A percentile compares a stretch with the other conserved stretches of the same genome.
Conservation (phyloP, 257 asterid species). For the Agastache rugosa region DNA sequence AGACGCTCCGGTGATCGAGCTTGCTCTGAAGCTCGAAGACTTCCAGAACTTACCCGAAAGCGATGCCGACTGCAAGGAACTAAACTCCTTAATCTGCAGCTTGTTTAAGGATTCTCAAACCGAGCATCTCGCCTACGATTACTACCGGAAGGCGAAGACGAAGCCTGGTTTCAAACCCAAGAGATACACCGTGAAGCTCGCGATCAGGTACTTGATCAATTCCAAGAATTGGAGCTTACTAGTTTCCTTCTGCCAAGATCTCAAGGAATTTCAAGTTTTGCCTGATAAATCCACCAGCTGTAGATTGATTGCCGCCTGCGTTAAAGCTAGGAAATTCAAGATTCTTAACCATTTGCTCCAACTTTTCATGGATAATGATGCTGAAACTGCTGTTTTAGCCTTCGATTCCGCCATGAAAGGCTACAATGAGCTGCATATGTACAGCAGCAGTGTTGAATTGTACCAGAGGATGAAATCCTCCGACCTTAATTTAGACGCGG, state of each 20-base stretch:
- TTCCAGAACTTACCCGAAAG: slow-evolving; percentile 44
- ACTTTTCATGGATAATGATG: slow-evolving; percentile 46
- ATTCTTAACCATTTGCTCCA: slow-evolving; percentile 63
- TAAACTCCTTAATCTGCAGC: slow-evolving; percentile 62
- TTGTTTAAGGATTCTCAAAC: slow-evolving; percentile 69
- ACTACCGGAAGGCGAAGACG: slow-evolving; percentile 60
- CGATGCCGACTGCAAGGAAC: slow-evolving; percentile 49
- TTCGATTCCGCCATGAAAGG: slow-evolving; percentile 87
- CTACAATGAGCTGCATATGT: slow-evolving; percentile 86
- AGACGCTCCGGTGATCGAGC: slow-evolving; percentile 36
- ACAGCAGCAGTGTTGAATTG: slow-evolving; percentile 53
- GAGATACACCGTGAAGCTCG: slow-evolving; percentile 59
- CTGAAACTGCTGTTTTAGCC: slow-evolving; percentile 53
- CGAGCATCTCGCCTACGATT: slow-evolving; percentile 59
- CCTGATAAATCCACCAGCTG: slow-evolving; percentile 65
- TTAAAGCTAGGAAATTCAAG: slow-evolving; percentile 73
- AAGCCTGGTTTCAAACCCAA: slow-evolving; percentile 57
- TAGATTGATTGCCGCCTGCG: slow-evolving; percentile 61
- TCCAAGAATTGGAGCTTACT: slow-evolving; percentile 63
- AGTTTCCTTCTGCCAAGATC: slow-evolving; percentile 56
- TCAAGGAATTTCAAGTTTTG: slow-evolving; percentile 47
- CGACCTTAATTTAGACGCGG: slow-evolving; percentile 48
- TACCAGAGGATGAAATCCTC: slow-evolving; percentile 58
- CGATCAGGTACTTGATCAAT: slow-evolving; percentile 67
- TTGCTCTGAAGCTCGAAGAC: slow-evolving; percentile 51